These are phyloP conservation scores for Phlyctochytrium bullatum DNA, from an alignment of 192 early-diverging fungal species.

Conservation along the genomic window DNA sequence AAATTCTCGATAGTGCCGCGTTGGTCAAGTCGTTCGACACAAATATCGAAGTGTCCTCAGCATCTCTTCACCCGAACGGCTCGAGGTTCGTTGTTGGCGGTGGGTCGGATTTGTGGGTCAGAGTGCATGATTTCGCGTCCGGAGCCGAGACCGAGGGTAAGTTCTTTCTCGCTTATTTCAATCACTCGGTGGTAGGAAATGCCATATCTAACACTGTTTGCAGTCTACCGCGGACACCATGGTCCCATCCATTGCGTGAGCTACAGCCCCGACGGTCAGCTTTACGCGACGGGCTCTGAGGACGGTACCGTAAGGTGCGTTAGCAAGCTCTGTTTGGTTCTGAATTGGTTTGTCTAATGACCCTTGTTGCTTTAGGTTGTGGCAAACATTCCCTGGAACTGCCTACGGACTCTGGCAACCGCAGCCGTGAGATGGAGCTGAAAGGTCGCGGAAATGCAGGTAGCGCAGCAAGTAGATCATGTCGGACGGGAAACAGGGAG, in stretches of 20 bases:
- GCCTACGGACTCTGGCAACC: slow-evolving; percentile 82
- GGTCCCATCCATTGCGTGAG: slow-evolving; percentile 86
- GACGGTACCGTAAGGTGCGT: slow-evolving; percentile 78
- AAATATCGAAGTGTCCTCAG: slow-evolving; percentile 65
- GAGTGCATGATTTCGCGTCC: slow-evolving; percentile 77
- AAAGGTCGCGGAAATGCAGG: neutral
- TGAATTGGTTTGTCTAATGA: slow-evolving; percentile 2
- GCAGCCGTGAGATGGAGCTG: slow-evolving; percentile 5
- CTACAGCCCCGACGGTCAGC: slow-evolving; percentile 87
- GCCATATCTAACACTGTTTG: slow-evolving; percentile 39
- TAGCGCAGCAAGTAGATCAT: neutral
- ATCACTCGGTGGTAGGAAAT: slow-evolving; percentile 1
- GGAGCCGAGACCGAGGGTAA: slow-evolving; percentile 63
- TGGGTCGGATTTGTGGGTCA: slow-evolving; percentile 76
- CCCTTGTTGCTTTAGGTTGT: no score
- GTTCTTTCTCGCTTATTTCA: neutral
- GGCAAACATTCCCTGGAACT: slow-evolving; percentile 81
- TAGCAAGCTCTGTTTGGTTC: neutral
- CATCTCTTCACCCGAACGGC: slow-evolving; percentile 78
- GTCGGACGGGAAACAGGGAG: neutral
- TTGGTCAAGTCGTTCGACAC: slow-evolving; percentile 35
- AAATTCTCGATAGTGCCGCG: slow-evolving; percentile 16
- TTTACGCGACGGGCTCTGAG: slow-evolving; percentile 85
- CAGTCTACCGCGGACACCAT: slow-evolving; percentile 86
- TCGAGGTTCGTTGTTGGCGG: slow-evolving; percentile 79